Evolutionary conservation across 192 early-diverging fungal genomes (phyloP), one percentile per base, ranked within the genome.

Genomic region (Gigaspora rosea): DNA sequence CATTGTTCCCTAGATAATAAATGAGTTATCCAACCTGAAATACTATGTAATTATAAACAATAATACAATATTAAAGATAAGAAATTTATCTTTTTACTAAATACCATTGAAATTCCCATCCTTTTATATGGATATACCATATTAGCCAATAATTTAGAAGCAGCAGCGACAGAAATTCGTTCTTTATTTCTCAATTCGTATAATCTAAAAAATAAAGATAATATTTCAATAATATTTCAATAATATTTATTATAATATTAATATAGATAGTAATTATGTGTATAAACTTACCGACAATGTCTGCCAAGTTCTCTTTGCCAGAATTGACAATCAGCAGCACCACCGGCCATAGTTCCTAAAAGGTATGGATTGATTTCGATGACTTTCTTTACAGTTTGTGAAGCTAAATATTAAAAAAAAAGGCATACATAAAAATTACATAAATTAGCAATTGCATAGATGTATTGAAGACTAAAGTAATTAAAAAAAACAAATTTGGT

Each of bases 291-390:
- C 75, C 75, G 81, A 87, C 96, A 97, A 75, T 95, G 89, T 80
- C 96, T 89, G 27, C 96, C 97, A 51, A 99, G 88, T 79, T 98
- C 96, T 62, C 98, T 92, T 80, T 98, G 95, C 98, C 98, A 99
- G 86, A 92, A 99, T 68, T 88, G 88, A 86, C 98, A 99, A 84
- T 99, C 98, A 12, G 97, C 98, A 4, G 98, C 98, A 85, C 98
- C 98, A 75, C 98, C 98, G 51, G 98, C 98, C 95, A 99, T 97
- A 15, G 98, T 99, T 49, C 97, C 98, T 50, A 99, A 86, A 74
- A 99, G 86, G 79, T 95, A 98, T 58, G 95, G 95, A 85, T 98
- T 99, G 79, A 99, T 99, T 80, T 99, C 97, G 83, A 99, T 98
- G 16, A 99, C 92, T 84, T 99, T 99, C 79, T 97, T 98, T 47